A percentile compares a stretch with the other conserved stretches of the same genome.
These are phyloP conservation scores for Zygoascus tannicola DNA, from an alignment of 805 yeast genomes.

Conservation along the genomic window DNA sequence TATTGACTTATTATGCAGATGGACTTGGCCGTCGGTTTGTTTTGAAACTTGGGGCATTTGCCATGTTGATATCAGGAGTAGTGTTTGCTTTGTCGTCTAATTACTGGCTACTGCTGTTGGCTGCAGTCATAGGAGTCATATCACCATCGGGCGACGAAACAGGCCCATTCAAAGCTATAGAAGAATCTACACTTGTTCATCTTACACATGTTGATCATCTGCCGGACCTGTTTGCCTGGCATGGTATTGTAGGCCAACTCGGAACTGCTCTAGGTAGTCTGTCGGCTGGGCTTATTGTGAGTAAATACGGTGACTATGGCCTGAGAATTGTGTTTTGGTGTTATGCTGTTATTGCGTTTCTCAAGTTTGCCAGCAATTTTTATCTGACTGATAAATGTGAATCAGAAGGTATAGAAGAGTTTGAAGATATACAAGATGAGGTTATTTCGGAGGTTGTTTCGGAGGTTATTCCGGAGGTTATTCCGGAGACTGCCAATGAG, in stretches of 20 bases:
- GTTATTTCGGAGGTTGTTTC: background rate
- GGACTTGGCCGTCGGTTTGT: slow-evolving; percentile 56
- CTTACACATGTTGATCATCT: slow-evolving; percentile 41
- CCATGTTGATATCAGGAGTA: slow-evolving; percentile 63
- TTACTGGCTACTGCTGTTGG: slow-evolving; percentile 47
- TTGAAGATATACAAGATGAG: background rate
- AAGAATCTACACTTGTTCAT: slow-evolving; percentile 76
- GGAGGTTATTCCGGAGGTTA: background rate
- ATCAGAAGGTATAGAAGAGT: slow-evolving; percentile 3
- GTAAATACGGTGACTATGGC: background rate
- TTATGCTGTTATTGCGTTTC: slow-evolving; percentile 45
- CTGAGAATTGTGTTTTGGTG: slow-evolving; percentile 44
- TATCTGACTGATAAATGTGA: slow-evolving; percentile 41
- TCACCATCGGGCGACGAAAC: slow-evolving; percentile 87
- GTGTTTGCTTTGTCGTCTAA: slow-evolving; percentile 50
- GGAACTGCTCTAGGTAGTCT: slow-evolving; percentile 73
- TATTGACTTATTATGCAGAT: slow-evolving; percentile 72
- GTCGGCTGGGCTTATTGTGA: slow-evolving; percentile 40
- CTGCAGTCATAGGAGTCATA: slow-evolving; percentile 77
- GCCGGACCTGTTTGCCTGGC: slow-evolving; percentile 67
- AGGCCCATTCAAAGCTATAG: slow-evolving; percentile 82
- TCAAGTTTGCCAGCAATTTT: slow-evolving; percentile 38
- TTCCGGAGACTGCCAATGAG: no score
- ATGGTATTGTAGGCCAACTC: slow-evolving; percentile 55
- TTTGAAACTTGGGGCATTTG: slow-evolving; percentile 49